Base-by-base conservation (phyloP, 2,329 filamentous ascomycete genomes). In the Pseudogymnoascus sp. region DNA sequence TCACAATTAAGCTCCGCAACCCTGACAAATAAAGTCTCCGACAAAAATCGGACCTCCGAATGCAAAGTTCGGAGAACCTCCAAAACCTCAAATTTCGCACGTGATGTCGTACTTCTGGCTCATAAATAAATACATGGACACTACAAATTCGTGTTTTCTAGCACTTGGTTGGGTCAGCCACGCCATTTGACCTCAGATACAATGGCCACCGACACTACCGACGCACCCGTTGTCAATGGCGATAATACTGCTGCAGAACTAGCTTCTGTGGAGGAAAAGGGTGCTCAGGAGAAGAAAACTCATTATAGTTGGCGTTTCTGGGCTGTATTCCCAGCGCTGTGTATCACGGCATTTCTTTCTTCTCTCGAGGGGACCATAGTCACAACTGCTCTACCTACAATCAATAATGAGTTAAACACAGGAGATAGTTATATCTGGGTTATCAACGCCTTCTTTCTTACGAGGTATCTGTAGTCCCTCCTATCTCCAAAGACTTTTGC, bases 381-480 rank as follows among this genome's bases (percentile, higher is more conserved):
- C 38, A 69, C 75, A 8, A 77, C 75, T 1, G 75, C 76, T 4
- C 71, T 76, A 41, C 75, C 74, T 1, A 69, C 70, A 11, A 76
- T 76, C 60, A 73, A 72, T 2, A 68, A 73, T 64, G 69, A 74
- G 19, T 72, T 77, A 65, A 70, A 79, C 26, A 79, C 78, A 10
- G 71, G 76, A 0, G 71, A 67, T 6, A 80, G 79, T 19, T 83
- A 82, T 66, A 79, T 77, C 5, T 84, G 82, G 82, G 78, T 84
- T 35, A 81, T 81, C 14, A 77, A 76, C 24, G 78, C 80, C 6
- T 84, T 38, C 37, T 62, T 63, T 16, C 31, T 61, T 19, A 46
- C 19, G 19, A 63, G n/a, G 22, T 33, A 28, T 16, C 14, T 19
- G 35, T 41, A 40, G 38, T n/a, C 38, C 38, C 38, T 40, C 38